phyloP scores from a whole-genome alignment of 257 asterid genomes.

The Jaltomata sinuosa region DNA sequence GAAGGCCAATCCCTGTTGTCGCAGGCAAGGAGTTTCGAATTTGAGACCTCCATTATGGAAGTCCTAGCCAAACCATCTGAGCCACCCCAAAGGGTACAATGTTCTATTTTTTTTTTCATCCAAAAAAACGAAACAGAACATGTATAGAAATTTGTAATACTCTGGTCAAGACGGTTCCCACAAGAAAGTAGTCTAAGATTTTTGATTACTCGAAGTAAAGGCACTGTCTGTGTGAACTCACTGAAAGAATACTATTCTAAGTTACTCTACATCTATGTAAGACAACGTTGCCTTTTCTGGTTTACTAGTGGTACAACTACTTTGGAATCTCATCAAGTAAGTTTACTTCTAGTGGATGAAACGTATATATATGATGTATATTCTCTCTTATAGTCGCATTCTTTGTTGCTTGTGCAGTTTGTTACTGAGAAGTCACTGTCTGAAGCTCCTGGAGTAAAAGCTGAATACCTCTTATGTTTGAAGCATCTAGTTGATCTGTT shows the following conservation, averaged over 20 bases:
- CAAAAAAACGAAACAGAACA: neutral
- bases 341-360: neutral
- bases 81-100: too few species aligned
- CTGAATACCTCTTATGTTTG: conserved; percentile 61
- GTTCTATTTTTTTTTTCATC: too few species aligned
- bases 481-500: conserved; percentile 28
- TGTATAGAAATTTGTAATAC: neutral
- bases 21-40: too few species aligned
- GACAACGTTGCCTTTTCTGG: neutral
- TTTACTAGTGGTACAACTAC: neutral
- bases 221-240: neutral
- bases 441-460: conserved; percentile 45
- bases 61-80: too few species aligned
- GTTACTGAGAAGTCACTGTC: conserved; percentile 20
- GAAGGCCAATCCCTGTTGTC: too few species aligned
- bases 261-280: neutral
- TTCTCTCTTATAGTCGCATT: neutral
- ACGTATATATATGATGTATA: neutral
- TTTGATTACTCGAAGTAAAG: neutral
- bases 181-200: neutral
- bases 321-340: neutral
- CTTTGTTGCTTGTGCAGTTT: conserved; percentile 37
- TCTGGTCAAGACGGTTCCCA: neutral
- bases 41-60: too few species aligned
- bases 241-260: neutral